These are phyloP conservation scores for Leishmania tropica DNA, from an alignment of 208 protist genomes.

Conservation along the genomic window DNA sequence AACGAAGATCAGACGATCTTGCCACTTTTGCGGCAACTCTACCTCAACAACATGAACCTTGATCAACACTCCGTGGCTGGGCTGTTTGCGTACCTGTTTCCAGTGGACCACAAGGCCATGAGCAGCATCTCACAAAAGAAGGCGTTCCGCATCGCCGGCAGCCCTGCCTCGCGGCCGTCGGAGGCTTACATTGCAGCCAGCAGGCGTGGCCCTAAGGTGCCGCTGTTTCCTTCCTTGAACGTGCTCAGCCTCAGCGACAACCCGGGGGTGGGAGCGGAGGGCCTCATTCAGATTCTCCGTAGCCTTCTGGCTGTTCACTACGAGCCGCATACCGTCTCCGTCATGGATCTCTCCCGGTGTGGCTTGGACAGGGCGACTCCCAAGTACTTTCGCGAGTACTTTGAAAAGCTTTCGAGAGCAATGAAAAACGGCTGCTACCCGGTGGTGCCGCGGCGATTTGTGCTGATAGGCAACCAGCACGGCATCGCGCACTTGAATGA, in stretches of 20 bases:
- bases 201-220: conserved; percentile 28
- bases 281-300: conserved; percentile 60
- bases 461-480: conserved; percentile 72
- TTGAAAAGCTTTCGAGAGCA: conserved; percentile 35
- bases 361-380: conserved; percentile 41
- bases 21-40: conserved; percentile 70
- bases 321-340: conserved; percentile 40
- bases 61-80: conserved; percentile 55
- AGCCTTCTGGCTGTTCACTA: conserved; percentile 63
- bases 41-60: conserved; percentile 87
- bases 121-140: conserved; percentile 3
- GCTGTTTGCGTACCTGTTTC: conserved; percentile 76
- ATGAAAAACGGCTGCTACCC: conserved; percentile 28
- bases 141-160: conserved; percentile 16
- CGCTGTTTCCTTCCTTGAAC: conserved; percentile 68
- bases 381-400: conserved; percentile 53
- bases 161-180: conserved; percentile 26
- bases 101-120: conserved; percentile 43
- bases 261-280: conserved; percentile 54
- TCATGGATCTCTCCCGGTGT: conserved; percentile 80
- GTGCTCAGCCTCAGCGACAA: conserved; percentile 86
- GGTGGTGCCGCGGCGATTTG: conserved; percentile 49
- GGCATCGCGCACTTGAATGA: conserved; percentile 26
- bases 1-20: conserved; percentile 56
- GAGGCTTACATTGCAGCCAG: conserved; percentile 41